Conservation (phyloP, 441 rosid species). For the Populus trichocarpa region DNA sequence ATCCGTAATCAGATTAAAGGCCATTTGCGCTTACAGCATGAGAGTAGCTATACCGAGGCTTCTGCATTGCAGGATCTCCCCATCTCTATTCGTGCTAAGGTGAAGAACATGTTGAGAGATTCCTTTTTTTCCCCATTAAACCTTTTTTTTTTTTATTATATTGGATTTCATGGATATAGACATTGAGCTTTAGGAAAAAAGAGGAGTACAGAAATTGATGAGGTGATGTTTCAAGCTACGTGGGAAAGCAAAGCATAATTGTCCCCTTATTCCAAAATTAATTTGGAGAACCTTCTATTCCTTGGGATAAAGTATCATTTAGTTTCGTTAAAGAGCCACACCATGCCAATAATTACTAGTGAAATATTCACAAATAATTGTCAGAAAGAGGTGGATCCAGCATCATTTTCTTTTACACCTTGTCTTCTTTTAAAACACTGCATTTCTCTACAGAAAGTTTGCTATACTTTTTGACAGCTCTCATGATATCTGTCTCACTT, state of each 20-base stretch:
- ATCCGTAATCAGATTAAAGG: constrained; percentile 74
- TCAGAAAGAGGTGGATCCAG: neutral
- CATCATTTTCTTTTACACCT: neutral
- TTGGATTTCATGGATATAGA: neutral
- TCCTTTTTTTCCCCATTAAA: neutral
- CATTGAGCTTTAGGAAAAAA: neutral
- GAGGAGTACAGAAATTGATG: neutral
- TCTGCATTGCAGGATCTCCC: constrained; percentile 83
- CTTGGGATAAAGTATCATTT: neutral
- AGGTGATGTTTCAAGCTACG: neutral
- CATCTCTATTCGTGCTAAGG: constrained; percentile 91
- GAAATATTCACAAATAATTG: neutral
- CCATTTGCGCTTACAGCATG: constrained; percentile 80
- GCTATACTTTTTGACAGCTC: neutral
- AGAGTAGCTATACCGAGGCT: constrained; percentile 83
- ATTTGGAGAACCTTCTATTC: neutral
- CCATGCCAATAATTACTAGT: neutral
- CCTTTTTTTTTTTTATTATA: neutral
- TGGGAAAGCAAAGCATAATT: neutral
- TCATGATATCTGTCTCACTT: neutral
- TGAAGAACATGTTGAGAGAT: constrained; percentile 14
- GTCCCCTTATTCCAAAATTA: neutral
- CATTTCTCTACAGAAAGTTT: neutral
- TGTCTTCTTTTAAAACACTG: neutral
- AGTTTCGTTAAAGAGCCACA: neutral